Percentiles rank a stretch among this genome's conserved stretches.
Evolutionary conservation across 441 rosid species (phyloP).

Genomic region (Gossypium schwendimanii): DNA sequence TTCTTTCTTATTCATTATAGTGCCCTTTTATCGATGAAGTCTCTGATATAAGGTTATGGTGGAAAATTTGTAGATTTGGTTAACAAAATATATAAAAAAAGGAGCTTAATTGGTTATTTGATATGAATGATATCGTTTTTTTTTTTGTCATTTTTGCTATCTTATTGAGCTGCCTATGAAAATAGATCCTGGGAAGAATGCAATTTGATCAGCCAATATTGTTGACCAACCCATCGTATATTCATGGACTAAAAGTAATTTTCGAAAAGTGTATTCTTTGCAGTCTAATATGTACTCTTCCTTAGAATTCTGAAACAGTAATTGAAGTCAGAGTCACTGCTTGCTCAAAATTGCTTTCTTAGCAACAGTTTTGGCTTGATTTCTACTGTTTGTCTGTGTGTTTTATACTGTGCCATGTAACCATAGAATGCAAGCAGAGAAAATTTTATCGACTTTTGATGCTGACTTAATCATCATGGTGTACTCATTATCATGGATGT

Average conservation of each 20-base stretch:
- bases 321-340: background rate
- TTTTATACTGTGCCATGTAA: background rate
- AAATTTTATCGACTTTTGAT: background rate
- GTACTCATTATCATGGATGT: background rate
- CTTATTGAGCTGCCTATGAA: background rate
- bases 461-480: background rate
- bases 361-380: background rate
- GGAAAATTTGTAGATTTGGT: background rate
- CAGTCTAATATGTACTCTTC: slow-evolving; percentile 1
- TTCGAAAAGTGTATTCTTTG: background rate
- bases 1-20: background rate
- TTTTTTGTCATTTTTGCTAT: background rate
- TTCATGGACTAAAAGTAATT: background rate
- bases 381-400: slow-evolving; percentile 5
- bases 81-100: background rate
- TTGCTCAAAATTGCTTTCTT: background rate
- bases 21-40: background rate
- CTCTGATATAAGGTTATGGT: background rate
- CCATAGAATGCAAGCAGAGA: background rate
- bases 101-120: background rate
- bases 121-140: background rate
- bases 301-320: background rate
- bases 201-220: background rate
- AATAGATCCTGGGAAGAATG: background rate
- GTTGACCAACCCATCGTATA: background rate